These are phyloP conservation scores for Cryptococcus depauperatus DNA, from an alignment of 1,284 basidiomycete species.

Conservation along the genomic window DNA sequence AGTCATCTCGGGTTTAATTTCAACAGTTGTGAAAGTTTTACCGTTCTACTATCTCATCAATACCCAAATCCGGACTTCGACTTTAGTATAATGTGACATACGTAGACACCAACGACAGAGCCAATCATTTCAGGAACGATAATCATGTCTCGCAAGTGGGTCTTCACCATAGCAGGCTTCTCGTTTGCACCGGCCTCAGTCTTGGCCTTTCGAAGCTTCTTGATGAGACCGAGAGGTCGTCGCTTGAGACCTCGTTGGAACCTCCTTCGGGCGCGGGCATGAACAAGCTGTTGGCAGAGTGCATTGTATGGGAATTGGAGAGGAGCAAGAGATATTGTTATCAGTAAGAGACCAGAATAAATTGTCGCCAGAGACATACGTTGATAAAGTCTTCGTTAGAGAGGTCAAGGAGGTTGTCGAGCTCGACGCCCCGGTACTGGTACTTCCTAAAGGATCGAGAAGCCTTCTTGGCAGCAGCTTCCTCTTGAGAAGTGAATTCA, in stretches of 20 bases:
- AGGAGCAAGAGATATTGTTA: not conserved
- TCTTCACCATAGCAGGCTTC: constrained; percentile 98
- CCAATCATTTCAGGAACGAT: constrained; percentile 99
- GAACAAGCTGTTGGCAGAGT: constrained; percentile 74
- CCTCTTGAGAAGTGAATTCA: constrained; percentile 71
- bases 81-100: constrained; percentile 21
- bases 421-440: constrained; percentile 94
- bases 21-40: constrained; percentile 89
- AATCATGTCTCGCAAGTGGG: constrained; percentile 99
- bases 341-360: constrained; percentile 2
- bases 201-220: constrained; percentile 99
- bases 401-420: constrained; percentile 94
- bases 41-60: constrained; percentile 35
- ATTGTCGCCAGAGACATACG: constrained; percentile 28
- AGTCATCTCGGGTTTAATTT: constrained; percentile 99
- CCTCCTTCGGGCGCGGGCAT: constrained; percentile 95
- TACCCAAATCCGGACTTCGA: not conserved
- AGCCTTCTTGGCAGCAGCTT: constrained; percentile 93
- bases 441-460: constrained; percentile 98
- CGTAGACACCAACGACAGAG: constrained; percentile 89
- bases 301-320: constrained; percentile 2
- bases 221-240: constrained; percentile 96
- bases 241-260: constrained; percentile 99
- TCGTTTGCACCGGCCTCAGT: constrained; percentile 97
- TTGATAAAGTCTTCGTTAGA: constrained; percentile 73